phyloP scores from a whole-genome alignment of 2,329 filamentous ascomycete genomes.

The Tolypocladium amazonense region DNA sequence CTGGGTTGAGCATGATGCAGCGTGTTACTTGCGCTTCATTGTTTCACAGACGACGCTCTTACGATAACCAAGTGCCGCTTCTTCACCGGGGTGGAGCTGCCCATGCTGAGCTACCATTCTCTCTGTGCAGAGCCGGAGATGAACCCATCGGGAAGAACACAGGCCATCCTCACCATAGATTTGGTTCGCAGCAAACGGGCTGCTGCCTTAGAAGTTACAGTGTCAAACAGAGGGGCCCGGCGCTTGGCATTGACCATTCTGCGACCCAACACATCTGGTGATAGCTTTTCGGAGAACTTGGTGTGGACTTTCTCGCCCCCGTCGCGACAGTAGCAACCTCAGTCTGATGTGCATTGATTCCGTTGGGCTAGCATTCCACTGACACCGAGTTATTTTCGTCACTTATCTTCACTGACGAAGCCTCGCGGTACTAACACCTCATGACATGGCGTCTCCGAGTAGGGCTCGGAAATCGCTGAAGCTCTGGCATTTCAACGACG shows the following conservation, averaged over 20 bases:
- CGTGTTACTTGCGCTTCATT: neutral
- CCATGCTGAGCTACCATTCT: neutral
- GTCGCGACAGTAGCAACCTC: no score
- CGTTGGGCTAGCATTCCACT: no score
- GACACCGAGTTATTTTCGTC: no score
- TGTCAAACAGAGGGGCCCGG: neutral
- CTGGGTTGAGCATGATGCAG: neutral
- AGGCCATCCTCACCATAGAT: neutral
- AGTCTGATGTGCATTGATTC: no score
- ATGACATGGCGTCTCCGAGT: neutral
- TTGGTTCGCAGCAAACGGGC: neutral
- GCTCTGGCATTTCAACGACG: neutral
- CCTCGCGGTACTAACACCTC: neutral
- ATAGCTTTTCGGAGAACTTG: no score
- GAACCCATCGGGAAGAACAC: neutral
- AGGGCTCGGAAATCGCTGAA: neutral
- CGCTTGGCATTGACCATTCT: neutral
- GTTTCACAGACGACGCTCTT: neutral
- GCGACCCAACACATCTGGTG: no score
- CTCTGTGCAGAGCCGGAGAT: neutral
- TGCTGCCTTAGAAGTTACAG: neutral
- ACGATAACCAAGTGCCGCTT: neutral
- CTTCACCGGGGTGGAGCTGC: neutral
- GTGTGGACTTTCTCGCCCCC: no score
- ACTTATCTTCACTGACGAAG: no score